These are phyloP conservation scores for Lactarius akahatsu DNA, from an alignment of 768 basidiomycete species.

Conservation along the genomic window DNA sequence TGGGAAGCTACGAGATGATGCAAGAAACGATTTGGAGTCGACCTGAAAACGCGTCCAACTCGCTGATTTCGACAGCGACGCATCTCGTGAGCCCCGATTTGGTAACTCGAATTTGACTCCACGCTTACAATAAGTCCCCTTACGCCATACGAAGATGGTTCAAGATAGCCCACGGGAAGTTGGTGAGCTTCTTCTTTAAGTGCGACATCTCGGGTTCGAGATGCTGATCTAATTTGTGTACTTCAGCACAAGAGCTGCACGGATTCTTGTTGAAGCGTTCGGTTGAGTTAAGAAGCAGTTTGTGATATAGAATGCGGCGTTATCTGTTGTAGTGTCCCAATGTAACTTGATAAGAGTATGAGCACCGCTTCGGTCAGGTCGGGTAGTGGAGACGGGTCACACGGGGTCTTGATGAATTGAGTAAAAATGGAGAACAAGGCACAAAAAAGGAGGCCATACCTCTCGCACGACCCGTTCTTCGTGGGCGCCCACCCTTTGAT, in stretches of 20 bases:
- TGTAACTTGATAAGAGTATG: not conserved
- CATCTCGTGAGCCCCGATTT: conserved; percentile 34
- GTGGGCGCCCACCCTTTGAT: conserved; percentile 10
- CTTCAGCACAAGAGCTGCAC: conserved; percentile 25
- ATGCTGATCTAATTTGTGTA: not conserved
- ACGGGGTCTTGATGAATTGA: not conserved
- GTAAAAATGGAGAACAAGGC: not conserved
- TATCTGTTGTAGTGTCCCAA: not conserved
- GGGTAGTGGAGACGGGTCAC: not conserved
- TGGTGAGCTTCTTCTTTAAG: conserved; percentile 20
- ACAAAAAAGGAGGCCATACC: not conserved
- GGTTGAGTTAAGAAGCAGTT: conserved; percentile 3
- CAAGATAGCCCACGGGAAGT: conserved; percentile 28
- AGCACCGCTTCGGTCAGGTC: too few species aligned
- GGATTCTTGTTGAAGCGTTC: conserved; percentile 15
- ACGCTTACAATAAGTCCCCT: not conserved
- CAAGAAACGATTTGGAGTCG: conserved; percentile 37
- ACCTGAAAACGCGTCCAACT: conserved; percentile 38
- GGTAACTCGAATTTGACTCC: not conserved
- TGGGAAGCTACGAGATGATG: conserved; percentile 22
- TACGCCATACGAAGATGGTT: conserved; percentile 9
- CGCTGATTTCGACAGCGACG: conserved; percentile 34
- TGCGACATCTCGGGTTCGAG: not conserved
- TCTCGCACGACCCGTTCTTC: not conserved
- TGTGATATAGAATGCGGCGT: conserved; percentile 8